Evolutionary conservation across 352 stramenopile species (phyloP).

Genomic region (Phytophthora cactorum): DNA sequence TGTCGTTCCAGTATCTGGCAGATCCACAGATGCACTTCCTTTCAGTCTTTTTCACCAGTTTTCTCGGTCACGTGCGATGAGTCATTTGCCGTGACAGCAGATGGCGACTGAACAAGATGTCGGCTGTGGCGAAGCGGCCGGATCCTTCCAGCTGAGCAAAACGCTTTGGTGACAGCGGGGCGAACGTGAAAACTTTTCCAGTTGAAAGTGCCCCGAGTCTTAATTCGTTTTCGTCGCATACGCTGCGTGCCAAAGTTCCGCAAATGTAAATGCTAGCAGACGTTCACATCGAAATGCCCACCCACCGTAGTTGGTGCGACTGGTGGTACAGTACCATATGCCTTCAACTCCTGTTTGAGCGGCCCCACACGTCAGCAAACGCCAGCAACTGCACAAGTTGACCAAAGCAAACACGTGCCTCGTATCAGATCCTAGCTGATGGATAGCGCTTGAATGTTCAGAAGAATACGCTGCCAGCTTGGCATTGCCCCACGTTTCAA

Average conservation of each 20-base stretch:
- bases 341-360: constrained; percentile 11
- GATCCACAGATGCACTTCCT: neutral
- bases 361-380: neutral
- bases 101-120: constrained; percentile 21
- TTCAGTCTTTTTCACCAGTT: constrained; percentile 28
- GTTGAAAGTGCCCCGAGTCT: too few relatives aligned
- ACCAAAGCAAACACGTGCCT: constrained; percentile 19
- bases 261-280: neutral
- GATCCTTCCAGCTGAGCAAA: constrained; percentile 11
- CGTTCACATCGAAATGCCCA: constrained; percentile 13
- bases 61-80: constrained; percentile 13
- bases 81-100: constrained; percentile 12
- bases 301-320: neutral
- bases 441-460: constrained; percentile 11
- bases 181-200: too few relatives aligned
- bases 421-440: constrained; percentile 23
- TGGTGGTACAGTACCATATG: constrained; percentile 12
- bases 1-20: neutral
- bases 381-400: constrained; percentile 13
- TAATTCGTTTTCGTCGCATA: too few relatives aligned
- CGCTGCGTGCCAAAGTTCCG: too few relatives aligned
- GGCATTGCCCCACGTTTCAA: neutral
- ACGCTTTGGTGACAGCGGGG: neutral
- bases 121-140: constrained; percentile 1
- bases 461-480: constrained; percentile 15